Percentiles rank a stretch among this genome's conserved stretches.
Evolutionary conservation across 2,329 filamentous ascomycete genomes (phyloP).

Genomic region (Botryotinia calthae): DNA sequence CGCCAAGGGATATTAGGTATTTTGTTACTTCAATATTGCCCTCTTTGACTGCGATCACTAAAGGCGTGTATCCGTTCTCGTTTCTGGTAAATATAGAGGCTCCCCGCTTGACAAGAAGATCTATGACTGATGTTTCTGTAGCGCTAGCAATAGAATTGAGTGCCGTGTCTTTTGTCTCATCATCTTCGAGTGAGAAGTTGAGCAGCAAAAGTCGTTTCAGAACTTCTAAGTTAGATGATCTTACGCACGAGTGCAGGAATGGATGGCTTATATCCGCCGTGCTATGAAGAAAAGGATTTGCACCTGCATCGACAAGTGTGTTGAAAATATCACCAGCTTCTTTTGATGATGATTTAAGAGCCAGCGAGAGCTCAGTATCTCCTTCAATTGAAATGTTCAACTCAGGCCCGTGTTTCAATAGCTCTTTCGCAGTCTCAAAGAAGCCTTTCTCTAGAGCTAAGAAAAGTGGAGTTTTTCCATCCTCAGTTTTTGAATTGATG

Average conservation of each 20-base stretch:
- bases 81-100: not conserved
- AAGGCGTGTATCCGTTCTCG: not conserved
- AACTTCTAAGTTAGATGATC: not conserved
- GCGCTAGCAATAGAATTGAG: not conserved
- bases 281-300: not conserved
- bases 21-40: not conserved
- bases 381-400: not conserved
- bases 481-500: not conserved
- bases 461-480: not conserved
- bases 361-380: not conserved
- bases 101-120: not conserved
- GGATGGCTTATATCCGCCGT: not conserved
- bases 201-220: not conserved
- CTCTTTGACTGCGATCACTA: not conserved
- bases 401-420: not conserved
- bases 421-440: not conserved
- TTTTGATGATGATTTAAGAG: not conserved
- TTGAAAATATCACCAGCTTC: not conserved
- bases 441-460: not conserved
- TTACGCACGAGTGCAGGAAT: not conserved
- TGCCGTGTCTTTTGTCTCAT: not conserved
- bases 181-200: not conserved
- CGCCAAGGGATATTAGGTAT: not conserved
- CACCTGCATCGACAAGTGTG: not conserved
- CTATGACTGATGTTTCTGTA: not conserved